Evolutionary conservation across 202 grass and related monocot species (phyloP), one percentile per base, ranked within the genome.

Genomic region (Zoysia matrella): DNA sequence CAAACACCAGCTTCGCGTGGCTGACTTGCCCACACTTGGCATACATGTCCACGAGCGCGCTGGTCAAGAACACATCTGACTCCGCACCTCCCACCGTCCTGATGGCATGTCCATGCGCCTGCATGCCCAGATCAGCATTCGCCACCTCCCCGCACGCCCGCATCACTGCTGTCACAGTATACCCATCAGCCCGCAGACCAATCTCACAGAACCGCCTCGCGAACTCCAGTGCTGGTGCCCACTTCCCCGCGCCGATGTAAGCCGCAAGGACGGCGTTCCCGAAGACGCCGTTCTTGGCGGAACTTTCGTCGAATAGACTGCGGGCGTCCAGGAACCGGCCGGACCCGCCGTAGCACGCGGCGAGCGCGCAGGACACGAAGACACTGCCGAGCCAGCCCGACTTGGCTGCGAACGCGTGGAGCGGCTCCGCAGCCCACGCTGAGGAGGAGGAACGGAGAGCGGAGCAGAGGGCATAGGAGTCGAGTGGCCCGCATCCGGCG

Each of bases 381-480:
- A 94, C 72, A 76, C 91, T 91, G 36, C 80, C 74, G 54, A 86
- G 63, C 80, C 86, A 86, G 3, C 88, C 91, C 5, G 88, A 89
- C 77, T 72, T 91, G 45, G 84, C 44, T 2, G 88, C 77, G 5
- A 80, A 52, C 3, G 76, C 67, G 72, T 91, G 88, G 64, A 94
- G 73, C 18, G 71, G 70, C 15, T 16, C 76, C 46, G 56, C 77
- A 0, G 89, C 60, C 3, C 49, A 40, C 0, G 67, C 78, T 15
- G 85, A 73, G 65, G 79, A 71, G 58, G 74, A 47, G n/a, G 74
- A 69, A 3, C 85, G 83, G 79, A 90, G 71, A 11, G 76, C 88
- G 74, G 91, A 76, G 82, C 88, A 88, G 67, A 94, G 83, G 40
- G 86, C 69, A 83, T 94, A 94, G 39, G 91, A 94, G 50, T 94